Evolutionary conservation across 306 rosid genomes (phyloP), one percentile per base, ranked within the genome.

Genomic region (Ceratonia siliqua): DNA sequence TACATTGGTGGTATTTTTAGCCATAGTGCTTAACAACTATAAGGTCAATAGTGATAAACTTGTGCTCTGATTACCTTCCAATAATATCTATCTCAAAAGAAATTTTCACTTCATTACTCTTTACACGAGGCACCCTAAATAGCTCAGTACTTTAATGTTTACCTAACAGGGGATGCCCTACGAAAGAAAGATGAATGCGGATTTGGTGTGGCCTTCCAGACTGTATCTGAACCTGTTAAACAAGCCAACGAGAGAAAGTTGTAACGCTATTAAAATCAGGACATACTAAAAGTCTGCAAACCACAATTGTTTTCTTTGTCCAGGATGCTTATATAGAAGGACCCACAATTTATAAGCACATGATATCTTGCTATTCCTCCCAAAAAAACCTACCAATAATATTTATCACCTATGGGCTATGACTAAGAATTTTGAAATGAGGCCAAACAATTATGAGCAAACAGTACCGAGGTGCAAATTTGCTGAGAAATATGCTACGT

Each of bases 151-250:
- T 62, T 75, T 27, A 57, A 81, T 62, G 55, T 61, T 85, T 82
- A 94, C 98, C 98, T 39, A 88, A 10, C 68, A 91, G 78, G 71
- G 96, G 97, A 83, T 94, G 91, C 57, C 97, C 96, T 35, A 94
- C 82, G 89, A 84, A 91, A 77, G 97, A 85, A 46, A 94, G 98
- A 78, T 94, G 98, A 73, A 94, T 91, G 52, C 96, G 97, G 67
- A 94, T 94, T 82, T 94, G 98, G 85, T 91, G 98, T 13, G 98
- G 97, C 30, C 98, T 85, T 70, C 98, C 96, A 6, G 98, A 91
- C 62, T 88, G 90, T 74, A 94, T 94, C 83, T 83, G 91, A 42
- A 94, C 97, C 98, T 89, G 90, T 84, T 61, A 79, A 76, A 69
- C 76, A 75, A 32, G 49, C 48, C 72, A 69, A 77, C 48, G 63